Base-by-base conservation (phyloP, 306 rosid species). In the Cucumis melo region DNA sequence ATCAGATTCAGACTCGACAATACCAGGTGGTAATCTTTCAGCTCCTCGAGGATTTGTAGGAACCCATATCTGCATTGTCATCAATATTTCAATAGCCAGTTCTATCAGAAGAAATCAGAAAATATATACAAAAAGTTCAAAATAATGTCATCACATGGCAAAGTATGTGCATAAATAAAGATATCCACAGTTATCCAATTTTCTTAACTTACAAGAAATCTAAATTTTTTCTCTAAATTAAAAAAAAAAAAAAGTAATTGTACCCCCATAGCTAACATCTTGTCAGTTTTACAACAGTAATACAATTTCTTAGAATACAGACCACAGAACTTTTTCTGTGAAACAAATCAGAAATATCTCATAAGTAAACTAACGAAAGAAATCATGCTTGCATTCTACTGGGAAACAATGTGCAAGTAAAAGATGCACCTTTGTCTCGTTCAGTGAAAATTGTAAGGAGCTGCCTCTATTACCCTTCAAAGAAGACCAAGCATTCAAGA, bases 41-140 rank as follows among this genome's bases (percentile, higher is more conserved):
- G 96, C 96, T 15, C 98, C 98, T 46, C 81, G 84, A 78, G 98
- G 98, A 84, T 93, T 93, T 79, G 92, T 80, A 27, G 93, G 97
- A 77, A 80, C 92, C 98, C 98, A 89, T 62, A 93, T 88, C 98
- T 93, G 87, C 84, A 80, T 82, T 64, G 64, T 44, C 78, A 53
- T 82, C 77, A 82, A 81, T 79, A 62, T 50, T 68, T 42, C 79
- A 12, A 51, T 15, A 77, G 44, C 75, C 48, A 72, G 70, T 34
- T 74, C 57, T 79, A 83, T 48, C 78, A 83, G 68, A 79, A 55
- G 67, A 76, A 62, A 81, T 55, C 78, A 27, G 71, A 60, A 80
- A 74, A 19, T 21, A 34, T 10, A 17, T 8, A 7, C 6, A 38
- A 38, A 58, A 41, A 36, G 68, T 39, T 39, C 61, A 50, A 38